phyloP scores from a whole-genome alignment of 1,284 basidiomycete genomes.

The Schizophyllum amplum region DNA sequence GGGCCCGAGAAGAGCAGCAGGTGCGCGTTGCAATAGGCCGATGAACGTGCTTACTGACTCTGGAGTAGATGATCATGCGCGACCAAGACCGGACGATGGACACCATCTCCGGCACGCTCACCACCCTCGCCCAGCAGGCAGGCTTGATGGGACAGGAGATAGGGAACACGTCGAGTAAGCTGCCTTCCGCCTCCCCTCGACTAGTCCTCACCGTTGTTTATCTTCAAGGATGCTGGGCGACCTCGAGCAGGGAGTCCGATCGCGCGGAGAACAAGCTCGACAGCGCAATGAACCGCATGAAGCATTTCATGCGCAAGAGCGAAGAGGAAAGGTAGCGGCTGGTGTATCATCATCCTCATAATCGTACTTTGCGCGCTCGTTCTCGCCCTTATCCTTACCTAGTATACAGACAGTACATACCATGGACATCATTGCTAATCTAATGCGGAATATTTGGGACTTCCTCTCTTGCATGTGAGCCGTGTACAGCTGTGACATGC shows the following conservation, averaged over 20 bases:
- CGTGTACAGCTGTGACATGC: no score
- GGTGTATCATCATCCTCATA: slow-evolving; percentile 47
- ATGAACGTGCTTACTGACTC: neutral
- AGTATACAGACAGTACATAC: neutral
- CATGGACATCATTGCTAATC: no score
- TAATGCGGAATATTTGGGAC: no score
- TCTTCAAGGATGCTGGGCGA: slow-evolving; percentile 73
- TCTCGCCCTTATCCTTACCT: slow-evolving; percentile 43
- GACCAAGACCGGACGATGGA: slow-evolving; percentile 84
- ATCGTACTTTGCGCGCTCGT: slow-evolving; percentile 47
- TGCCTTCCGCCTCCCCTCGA: slow-evolving; percentile 9
- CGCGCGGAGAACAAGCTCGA: slow-evolving; percentile 62
- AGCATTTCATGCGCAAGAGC: slow-evolving; percentile 74
- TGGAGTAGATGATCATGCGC: slow-evolving; percentile 64
- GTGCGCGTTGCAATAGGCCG: slow-evolving; percentile 24
- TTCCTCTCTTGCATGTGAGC: no score
- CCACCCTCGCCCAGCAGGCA: slow-evolving; percentile 78
- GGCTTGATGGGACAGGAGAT: slow-evolving; percentile 88
- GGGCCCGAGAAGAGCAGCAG: slow-evolving; percentile 81
- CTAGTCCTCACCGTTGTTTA: slow-evolving; percentile 4
- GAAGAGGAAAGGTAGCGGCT: slow-evolving; percentile 54
- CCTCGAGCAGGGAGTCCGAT: slow-evolving; percentile 70
- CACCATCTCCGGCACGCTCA: slow-evolving; percentile 77
- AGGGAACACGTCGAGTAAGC: slow-evolving; percentile 82
- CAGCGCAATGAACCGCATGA: slow-evolving; percentile 66